Evolutionary conservation across 306 rosid species (phyloP), one percentile per base, ranked within the genome.

Genomic region (Vigna hirtella): DNA sequence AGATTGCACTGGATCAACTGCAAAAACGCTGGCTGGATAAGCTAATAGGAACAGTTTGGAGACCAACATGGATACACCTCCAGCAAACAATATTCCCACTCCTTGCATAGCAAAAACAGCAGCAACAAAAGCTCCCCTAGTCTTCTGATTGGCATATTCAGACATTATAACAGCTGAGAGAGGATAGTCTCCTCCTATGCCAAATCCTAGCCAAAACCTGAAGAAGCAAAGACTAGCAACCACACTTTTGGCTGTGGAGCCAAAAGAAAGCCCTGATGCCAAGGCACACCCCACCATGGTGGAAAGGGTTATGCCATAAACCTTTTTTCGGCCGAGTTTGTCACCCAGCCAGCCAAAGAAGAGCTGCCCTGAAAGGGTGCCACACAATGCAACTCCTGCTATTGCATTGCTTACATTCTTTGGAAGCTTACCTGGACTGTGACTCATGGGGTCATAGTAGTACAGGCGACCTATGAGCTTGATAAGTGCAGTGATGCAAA

Each of bases 41-140:
- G 78, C 4, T 1, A 24, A 6, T 10, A 57, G 66, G 73, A 87
- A 88, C 15, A 86, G 8, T 0, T 22, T 3, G 0, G 95, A 88
- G 11, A 87, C 83, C 5, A 77, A n/a, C 77, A 90, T 81, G 12
- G 91, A 89, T 1, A 88, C 90, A 4, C 47, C 76, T 3, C 93
- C 93, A 1, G 90, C 91, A 3, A 86, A 85, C 28, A 90, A 64
- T 62, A 90, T 90, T 17, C 93, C 95, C 15, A 92, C 84, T 7
- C 95, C 93, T 76, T 92, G 97, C 95, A 92, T 90, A 45, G 97
- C 89, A 28, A 91, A 91, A 9, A 91, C 90, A 0, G 90, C 90
- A 0, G 90, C 91, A n/a, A 91, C 79, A 30, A 92, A 90, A 4
- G 85, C 81, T 0, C 93, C 95, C 1, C 97, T 73, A 0, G 87